Percentiles rank a stretch among this genome's conserved stretches.
Evolutionary conservation across 306 rosid species (phyloP).

Genomic region (Begonia masoniana): DNA sequence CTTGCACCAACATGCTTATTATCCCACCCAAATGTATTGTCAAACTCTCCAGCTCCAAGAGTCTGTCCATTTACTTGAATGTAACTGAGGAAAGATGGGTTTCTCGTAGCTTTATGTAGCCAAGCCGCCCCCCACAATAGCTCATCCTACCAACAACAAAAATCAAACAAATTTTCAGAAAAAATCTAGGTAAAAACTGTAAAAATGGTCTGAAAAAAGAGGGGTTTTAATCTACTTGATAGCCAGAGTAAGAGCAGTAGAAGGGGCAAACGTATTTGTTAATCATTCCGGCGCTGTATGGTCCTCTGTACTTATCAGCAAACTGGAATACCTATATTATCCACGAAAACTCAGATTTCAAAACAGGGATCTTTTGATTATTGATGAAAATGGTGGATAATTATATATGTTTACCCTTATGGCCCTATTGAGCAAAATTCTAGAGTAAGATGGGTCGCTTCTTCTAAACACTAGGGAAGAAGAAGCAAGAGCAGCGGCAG

Average conservation of each 20-base stretch:
- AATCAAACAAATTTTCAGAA: neutral
- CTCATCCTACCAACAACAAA: constrained; percentile 49
- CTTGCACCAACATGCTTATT: constrained; percentile 92
- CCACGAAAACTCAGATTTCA: neutral
- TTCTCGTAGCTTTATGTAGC: constrained; percentile 88
- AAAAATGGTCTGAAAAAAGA: neutral
- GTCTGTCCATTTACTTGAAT: constrained; percentile 68
- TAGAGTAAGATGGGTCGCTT: constrained; percentile 65
- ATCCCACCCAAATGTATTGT: constrained; percentile 92
- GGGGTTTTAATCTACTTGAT: constrained; percentile 35
- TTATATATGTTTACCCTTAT: constrained; percentile 31
- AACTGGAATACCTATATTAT: constrained; percentile 58
- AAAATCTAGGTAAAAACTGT: neutral
- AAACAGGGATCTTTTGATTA: neutral
- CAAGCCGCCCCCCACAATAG: constrained; percentile 94
- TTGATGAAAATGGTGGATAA: neutral
- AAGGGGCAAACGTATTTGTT: constrained; percentile 65
- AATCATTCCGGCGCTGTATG: constrained; percentile 54
- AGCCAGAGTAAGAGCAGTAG: constrained; percentile 84
- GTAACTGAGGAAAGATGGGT: constrained; percentile 54
- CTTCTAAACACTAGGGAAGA: constrained; percentile 71
- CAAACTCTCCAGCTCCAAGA: constrained; percentile 70
- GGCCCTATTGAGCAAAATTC: constrained; percentile 50
- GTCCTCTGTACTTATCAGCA: constrained; percentile 73
- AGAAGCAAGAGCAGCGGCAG: constrained; percentile 89